Conservation (phyloP, 2,329 filamentous ascomycete genomes). For the Ophiocordyceps sinensis region DNA sequence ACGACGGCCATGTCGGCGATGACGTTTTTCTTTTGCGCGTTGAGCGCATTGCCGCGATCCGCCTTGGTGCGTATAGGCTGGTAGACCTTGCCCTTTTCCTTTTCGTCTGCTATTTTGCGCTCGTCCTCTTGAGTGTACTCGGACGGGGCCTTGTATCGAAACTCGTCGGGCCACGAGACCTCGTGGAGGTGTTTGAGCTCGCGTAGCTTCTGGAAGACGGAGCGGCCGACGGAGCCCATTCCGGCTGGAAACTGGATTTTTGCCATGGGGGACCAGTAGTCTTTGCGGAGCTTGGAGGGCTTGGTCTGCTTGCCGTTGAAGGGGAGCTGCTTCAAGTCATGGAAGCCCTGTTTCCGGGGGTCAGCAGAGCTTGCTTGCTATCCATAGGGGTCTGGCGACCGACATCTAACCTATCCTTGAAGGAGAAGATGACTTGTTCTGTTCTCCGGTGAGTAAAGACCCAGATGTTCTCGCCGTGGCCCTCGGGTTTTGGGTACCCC, state of each 20-base stretch:
- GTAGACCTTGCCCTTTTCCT: constrained; percentile 16
- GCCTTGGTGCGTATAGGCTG: constrained; percentile 19
- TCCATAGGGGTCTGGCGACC: constrained; percentile 4
- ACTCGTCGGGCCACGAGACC: constrained; percentile 39
- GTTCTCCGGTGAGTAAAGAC: constrained; percentile 35
- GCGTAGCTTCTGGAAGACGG: constrained; percentile 47
- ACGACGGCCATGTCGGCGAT: constrained; percentile 50
- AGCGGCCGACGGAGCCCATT: constrained; percentile 38
- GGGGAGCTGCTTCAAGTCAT: constrained; percentile 40
- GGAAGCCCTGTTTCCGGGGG: constrained; percentile 16
- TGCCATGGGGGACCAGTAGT: constrained; percentile 51
- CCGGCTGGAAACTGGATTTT: constrained; percentile 41
- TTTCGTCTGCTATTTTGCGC: constrained; percentile 16
- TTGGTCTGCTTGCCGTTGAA: constrained; percentile 56
- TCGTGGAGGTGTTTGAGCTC: constrained; percentile 51
- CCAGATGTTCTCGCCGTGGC: constrained; percentile 44
- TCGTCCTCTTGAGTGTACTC: constrained; percentile 19
- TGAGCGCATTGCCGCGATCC: constrained; percentile 37
- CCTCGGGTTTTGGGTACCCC: constrained; percentile 14
- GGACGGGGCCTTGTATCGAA: constrained; percentile 24
- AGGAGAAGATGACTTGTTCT: constrained; percentile 39
- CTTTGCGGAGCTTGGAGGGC: constrained; percentile 47
- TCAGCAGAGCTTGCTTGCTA: neutral
- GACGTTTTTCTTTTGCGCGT: constrained; percentile 45
- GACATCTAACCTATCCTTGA: constrained; percentile 30